A percentile compares a stretch with the other conserved stretches of the same genome.
Conservation (phyloP, 768 basidiomycete genomes). For the Crassisporium funariophilum region DNA sequence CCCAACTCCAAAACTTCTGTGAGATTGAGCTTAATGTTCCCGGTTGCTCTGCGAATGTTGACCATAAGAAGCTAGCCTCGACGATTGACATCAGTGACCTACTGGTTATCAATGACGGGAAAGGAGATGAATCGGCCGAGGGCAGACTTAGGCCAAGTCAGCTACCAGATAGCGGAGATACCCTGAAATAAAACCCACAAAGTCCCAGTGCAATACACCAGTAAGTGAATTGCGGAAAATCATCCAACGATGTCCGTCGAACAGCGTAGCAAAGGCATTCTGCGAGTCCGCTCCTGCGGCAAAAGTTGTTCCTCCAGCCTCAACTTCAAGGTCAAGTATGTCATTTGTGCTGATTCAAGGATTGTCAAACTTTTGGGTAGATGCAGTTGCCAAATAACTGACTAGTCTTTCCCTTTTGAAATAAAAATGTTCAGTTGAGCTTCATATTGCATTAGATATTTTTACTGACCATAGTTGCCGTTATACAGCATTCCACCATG, state of each 20-base stretch:
- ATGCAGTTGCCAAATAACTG: constrained; percentile 10
- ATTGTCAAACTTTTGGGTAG: not conserved
- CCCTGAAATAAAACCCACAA: constrained; percentile 58
- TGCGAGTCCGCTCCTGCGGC: constrained; percentile 44
- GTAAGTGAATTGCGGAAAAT: constrained; percentile 61
- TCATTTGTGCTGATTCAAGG: constrained; percentile 52
- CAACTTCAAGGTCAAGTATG: constrained; percentile 61
- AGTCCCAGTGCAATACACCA: constrained; percentile 68
- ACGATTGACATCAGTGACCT: constrained; percentile 10
- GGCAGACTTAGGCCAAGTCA: constrained; percentile 55
- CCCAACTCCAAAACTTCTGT: constrained; percentile 53
- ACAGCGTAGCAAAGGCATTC: constrained; percentile 53
- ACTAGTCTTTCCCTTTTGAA: constrained; percentile 52
- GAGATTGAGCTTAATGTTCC: constrained; percentile 58
- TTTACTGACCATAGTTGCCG: constrained; percentile 62
- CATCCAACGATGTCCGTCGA: constrained; percentile 71
- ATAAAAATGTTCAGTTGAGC: not conserved
- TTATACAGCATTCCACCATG: constrained; percentile 70
- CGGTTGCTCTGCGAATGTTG: constrained; percentile 48
- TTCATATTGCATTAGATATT: not conserved
- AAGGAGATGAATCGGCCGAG: constrained; percentile 70
- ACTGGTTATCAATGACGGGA: constrained; percentile 53
- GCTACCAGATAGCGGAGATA: too few species aligned
- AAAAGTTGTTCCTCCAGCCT: constrained; percentile 61
- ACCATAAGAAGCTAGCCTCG: not conserved